A percentile compares a stretch with the other conserved stretches of the same genome.
phyloP scores from a whole-genome alignment of 345 rosid genomes.

The Citrus australasica region DNA sequence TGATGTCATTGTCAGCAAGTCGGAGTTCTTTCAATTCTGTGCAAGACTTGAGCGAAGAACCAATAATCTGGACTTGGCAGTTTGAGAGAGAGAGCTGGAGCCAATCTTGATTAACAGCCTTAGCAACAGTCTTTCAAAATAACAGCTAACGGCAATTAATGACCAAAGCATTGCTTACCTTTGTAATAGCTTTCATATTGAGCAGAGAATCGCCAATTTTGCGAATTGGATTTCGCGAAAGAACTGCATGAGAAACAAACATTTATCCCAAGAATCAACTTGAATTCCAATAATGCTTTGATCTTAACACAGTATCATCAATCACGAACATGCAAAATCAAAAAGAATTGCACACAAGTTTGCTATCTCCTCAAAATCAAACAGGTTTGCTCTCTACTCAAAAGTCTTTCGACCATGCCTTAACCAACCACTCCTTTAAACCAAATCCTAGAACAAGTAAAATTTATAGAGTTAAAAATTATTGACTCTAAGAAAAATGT shows the following conservation, averaged over 20 bases:
- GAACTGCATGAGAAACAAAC: slow-evolving; percentile 5
- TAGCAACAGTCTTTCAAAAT: not conserved
- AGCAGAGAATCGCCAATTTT: slow-evolving; percentile 64
- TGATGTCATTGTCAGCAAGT: slow-evolving; percentile 77
- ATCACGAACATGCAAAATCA: not conserved
- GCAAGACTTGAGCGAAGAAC: slow-evolving; percentile 73
- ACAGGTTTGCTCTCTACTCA: not conserved
- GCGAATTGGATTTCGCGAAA: slow-evolving; percentile 78
- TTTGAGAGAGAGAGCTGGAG: slow-evolving; percentile 76
- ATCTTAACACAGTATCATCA: not conserved
- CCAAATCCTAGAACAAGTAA: not conserved
- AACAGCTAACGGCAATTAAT: not conserved
- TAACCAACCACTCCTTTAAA: not conserved
- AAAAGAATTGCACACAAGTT: not conserved
- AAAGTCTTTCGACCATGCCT: not conserved
- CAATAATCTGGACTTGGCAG: slow-evolving; percentile 73
- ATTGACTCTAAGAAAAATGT: not conserved
- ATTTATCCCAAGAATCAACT: not conserved
- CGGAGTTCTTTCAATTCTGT: slow-evolving; percentile 77
- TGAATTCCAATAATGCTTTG: not conserved
- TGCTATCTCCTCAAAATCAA: not conserved
- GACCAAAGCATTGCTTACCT: slow-evolving; percentile 38
- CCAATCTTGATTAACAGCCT: slow-evolving; percentile 2
- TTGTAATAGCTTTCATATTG: slow-evolving; percentile 64
- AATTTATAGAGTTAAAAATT: too few species aligned